Percentiles rank a stretch among this genome's conserved stretches.
Conservation (phyloP, 192 early-diverging fungal genomes). For the Paraglomus occultum region DNA sequence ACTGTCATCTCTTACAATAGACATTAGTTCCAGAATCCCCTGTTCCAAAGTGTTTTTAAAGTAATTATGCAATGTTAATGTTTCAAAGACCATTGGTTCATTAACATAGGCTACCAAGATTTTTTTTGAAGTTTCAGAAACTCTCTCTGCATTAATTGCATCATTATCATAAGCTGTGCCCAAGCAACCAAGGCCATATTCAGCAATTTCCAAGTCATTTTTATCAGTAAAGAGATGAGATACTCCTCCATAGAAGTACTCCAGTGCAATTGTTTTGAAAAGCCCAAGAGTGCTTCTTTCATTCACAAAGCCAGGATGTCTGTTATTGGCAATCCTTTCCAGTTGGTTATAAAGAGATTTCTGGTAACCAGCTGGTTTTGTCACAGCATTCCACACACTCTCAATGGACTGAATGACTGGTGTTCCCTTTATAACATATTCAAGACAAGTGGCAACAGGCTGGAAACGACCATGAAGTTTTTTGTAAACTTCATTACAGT, state of each 20-base stretch:
- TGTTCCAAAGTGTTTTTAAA: no score
- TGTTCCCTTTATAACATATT: neutral
- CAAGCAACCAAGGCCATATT: neutral
- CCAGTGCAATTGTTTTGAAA: neutral
- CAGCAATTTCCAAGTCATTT: neutral
- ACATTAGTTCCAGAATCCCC: no score
- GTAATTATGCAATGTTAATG: no score
- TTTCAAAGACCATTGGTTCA: no score
- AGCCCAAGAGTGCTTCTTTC: neutral
- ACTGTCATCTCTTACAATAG: no score
- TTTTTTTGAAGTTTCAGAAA: no score
- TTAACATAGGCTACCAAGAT: slow-evolving; percentile 6
- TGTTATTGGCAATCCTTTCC: neutral
- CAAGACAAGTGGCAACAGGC: neutral
- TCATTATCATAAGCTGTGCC: neutral
- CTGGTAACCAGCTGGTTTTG: neutral
- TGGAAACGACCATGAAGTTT: neutral
- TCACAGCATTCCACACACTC: neutral
- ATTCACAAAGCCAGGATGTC: neutral
- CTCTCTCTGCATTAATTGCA: no score
- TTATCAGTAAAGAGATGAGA: neutral
- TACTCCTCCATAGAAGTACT: neutral
- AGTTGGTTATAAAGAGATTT: neutral
- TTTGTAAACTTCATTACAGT: neutral
- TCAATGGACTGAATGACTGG: neutral